Base-by-base conservation (phyloP, 805 yeast genomes). In the Blastobotrys mokoenaii region DNA sequence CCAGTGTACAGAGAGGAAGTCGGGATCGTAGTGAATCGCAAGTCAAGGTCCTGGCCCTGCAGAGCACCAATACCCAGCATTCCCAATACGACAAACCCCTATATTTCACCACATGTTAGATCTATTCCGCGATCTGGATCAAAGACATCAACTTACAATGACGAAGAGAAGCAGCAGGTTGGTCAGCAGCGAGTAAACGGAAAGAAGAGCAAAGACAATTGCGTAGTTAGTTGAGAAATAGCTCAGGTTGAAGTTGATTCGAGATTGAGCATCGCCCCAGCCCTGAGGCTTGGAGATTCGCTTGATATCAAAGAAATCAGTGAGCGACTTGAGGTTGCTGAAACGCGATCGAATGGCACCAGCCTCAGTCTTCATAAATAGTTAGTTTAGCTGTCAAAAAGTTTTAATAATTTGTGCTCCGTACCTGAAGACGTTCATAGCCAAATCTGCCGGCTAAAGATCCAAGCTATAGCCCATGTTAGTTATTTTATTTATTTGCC, bases 221-320 rank as follows among this genome's bases (percentile, higher is more conserved):
- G 80, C 74, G 67, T 93, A 93, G 69, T 93, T 93, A 44, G 95
- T 81, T 47, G 86, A 80, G 68, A 80, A 93, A 68, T 90, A 84
- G 39, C 85, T 79, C 64, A 93, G 69, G 67, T 93, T 93, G 73
- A 78, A 93, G 38, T 82, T 68, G 36, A 90, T 86, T 64, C 99
- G 79, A 55, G 84, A 77, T 68, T 93, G 98, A 42, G 84, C 71
- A 54, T 93, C 98, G 41, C 83, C 80, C 63, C 88, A 83, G 65
- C 87, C 88, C 45, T 77, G 79, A 16, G 99, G 99, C 63, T 87
- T 88, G 32, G 95, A 84, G 50, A 93, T 65, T 62, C 95, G 81
- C 65, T 88, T 84, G 60, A 84, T 67, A 63, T 93, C 97, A 60
- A 93, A 86, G 62, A 93, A 93, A 63, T 93, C 98, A 65, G 83